Evolutionary conservation across 2,329 filamentous ascomycete genomes (phyloP).

Genomic region (Colletotrichum limetticola): DNA sequence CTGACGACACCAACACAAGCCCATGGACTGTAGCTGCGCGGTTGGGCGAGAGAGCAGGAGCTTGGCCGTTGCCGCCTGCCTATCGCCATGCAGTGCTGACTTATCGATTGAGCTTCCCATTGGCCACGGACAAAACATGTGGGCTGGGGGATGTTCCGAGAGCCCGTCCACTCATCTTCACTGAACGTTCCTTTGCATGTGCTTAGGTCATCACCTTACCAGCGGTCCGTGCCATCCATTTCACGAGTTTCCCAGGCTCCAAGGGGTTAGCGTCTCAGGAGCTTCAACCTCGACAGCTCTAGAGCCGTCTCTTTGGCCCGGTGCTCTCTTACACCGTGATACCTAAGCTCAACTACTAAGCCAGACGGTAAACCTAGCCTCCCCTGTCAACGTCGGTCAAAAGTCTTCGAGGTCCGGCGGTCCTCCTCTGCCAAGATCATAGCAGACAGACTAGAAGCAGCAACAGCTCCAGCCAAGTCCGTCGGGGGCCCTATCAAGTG

Average conservation of each 20-base stretch:
- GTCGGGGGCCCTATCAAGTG: constrained; percentile 3
- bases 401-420: neutral
- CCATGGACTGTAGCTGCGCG: constrained; percentile 39
- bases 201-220: too few species aligned
- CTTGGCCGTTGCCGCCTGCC: constrained; percentile 5
- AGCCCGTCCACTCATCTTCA: neutral
- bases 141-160: constrained; percentile 5
- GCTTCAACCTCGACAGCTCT: neutral
- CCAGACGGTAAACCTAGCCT: neutral
- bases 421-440: neutral
- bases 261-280: constrained; percentile 16
- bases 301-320: neutral
- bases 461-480: neutral
- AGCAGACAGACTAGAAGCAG: neutral
- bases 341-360: too few species aligned
- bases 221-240: constrained; percentile 13
- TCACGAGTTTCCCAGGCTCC: neutral
- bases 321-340: neutral
- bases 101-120: constrained; percentile 33
- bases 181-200: neutral
- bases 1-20: constrained; percentile 31
- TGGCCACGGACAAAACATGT: constrained; percentile 26
- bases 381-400: constrained; percentile 21
- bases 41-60: neutral
- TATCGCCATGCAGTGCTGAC: neutral